These are phyloP conservation scores for Bolboschoenoplectus hybrid DNA, from an alignment of 202 grass and related monocot genomes.

Conservation along the genomic window DNA sequence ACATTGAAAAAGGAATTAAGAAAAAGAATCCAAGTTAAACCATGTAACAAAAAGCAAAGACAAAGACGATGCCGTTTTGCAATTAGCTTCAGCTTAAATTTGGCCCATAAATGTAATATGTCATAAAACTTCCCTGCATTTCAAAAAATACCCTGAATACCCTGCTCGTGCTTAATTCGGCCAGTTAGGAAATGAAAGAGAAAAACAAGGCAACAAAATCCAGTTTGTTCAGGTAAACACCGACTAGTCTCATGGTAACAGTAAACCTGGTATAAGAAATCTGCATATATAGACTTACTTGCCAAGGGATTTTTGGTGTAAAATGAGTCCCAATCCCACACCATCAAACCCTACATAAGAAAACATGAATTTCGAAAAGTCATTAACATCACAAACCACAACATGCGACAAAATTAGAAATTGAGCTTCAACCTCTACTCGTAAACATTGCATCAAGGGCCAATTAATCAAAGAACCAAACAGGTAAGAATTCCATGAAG, in stretches of 20 bases:
- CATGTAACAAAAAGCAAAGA: not conserved
- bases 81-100: not conserved
- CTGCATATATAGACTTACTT: conserved; percentile 56
- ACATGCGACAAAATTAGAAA: not conserved
- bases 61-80: not conserved
- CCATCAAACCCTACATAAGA: conserved; percentile 68
- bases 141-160: not conserved
- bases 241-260: not conserved
- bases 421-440: not conserved
- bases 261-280: conserved; percentile 17
- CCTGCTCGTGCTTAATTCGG: not conserved
- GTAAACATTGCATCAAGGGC: not conserved
- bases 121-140: not conserved
- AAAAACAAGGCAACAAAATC: not conserved
- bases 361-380: not conserved
- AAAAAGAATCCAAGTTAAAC: not conserved
- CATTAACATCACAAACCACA: not conserved
- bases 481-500: not conserved
- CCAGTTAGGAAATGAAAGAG: not conserved
- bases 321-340: conserved; percentile 72
- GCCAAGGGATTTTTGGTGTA: conserved; percentile 93
- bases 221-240: conserved; percentile 2
- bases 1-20: not conserved
- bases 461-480: conserved; percentile 1
- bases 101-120: not conserved